Base-by-base conservation (phyloP, 768 basidiomycete genomes). In the Galerina marginata region DNA sequence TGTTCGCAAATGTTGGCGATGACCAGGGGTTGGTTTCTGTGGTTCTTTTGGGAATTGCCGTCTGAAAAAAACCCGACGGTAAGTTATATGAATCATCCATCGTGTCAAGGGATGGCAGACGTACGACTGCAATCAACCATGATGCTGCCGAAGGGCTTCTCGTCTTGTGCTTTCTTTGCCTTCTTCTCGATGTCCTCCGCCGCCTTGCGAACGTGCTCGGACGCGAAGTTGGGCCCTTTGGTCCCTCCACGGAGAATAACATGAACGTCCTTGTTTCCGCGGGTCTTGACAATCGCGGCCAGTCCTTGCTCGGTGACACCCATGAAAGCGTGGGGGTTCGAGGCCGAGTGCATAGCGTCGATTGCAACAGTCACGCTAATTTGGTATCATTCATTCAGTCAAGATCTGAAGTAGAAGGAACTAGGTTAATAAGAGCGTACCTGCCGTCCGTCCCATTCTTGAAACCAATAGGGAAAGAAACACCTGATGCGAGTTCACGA, bases 361-460 rank as follows among this genome's bases (percentile, higher is more conserved):
- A 99, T 91, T 2, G 96, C 96, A 38, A 99, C 93, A 0, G 85
- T 78, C 50, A 98, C 89, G 59, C 86, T 88, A 33, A 33, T 33
- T 33, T 33, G 7, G 29, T 33, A 33, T 33, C 29, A 33, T 33
- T 33, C 29, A 33, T 4, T 33, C 29, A 33, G 29, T 33, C 36
- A 20, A 6, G 20, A 25, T 38, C 49, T 46, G n/a, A 44, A 45
- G 49, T 15, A 23, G 44, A 53, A 38, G n/a, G 23, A 45, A 33
- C 29, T 4, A 33, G 29, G 29, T 4, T 7, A 33, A 7, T 7
- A 33, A 33, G 7, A 33, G 29, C 74, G 56, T 64, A 85, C 86
- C 87, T 88, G 56, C 97, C 97, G 74, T 99, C 96, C 3, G 97
- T 99, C 55, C 97, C 96, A 73, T 99, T 99, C 77, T 99, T 99